phyloP scores from a whole-genome alignment of 2,329 filamentous ascomycete species.

The Blastomyces emzantsi region DNA sequence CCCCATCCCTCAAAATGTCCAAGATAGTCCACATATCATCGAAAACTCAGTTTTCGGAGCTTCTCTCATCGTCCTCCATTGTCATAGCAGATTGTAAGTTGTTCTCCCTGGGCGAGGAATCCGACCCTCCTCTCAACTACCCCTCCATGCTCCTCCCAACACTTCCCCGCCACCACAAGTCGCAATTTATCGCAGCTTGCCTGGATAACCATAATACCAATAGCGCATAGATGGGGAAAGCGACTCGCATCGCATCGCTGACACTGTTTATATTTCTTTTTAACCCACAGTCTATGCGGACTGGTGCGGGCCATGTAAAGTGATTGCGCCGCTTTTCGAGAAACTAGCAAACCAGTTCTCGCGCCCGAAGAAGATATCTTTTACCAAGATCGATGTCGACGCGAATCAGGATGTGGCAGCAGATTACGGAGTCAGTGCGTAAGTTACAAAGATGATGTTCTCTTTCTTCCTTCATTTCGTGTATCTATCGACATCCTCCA shows the following conservation, averaged over 20 bases:
- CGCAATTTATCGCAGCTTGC: not conserved
- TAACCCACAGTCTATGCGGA: constrained; percentile 65
- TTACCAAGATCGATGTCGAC: constrained; percentile 81
- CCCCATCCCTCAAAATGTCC: constrained; percentile 31
- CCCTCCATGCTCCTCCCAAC: constrained; percentile 4
- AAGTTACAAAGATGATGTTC: constrained; percentile 23
- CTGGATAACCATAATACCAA: not conserved
- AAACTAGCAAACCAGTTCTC: constrained; percentile 63
- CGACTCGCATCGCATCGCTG: constrained; percentile 8
- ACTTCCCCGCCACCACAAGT: not conserved
- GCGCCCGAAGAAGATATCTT: constrained; percentile 63
- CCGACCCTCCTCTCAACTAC: not conserved
- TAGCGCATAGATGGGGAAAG: not conserved
- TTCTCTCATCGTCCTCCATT: constrained; percentile 64
- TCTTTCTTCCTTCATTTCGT: not conserved
- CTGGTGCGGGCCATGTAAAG: constrained; percentile 76
- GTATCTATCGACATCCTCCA: not conserved
- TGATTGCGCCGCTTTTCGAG: constrained; percentile 76
- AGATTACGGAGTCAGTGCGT: constrained; percentile 63
- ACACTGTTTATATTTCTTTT: constrained; percentile 17
- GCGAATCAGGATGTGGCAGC: constrained; percentile 62
- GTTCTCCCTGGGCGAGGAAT: not conserved
- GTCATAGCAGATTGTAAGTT: constrained; percentile 83
- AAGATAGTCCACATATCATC: constrained; percentile 50
- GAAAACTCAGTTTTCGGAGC: constrained; percentile 54